phyloP scores from a whole-genome alignment of 306 rosid genomes.

The Hippophae tibetana region DNA sequence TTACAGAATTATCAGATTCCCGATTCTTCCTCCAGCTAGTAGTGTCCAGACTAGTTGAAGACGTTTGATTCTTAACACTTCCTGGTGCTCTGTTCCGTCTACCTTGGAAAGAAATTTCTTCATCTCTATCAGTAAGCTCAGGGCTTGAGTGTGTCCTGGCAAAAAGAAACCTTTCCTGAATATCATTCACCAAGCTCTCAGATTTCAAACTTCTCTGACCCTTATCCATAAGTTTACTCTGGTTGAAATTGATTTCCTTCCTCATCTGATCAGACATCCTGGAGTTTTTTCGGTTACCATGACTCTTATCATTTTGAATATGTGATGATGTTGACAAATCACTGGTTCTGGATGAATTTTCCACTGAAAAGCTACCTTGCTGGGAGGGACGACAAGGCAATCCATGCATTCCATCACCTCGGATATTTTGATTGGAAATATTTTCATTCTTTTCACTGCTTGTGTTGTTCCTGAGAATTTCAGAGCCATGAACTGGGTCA shows the following conservation, averaged over 20 bases:
- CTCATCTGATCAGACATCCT: constrained; percentile 44
- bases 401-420: constrained; percentile 29
- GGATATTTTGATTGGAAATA: constrained; percentile 35
- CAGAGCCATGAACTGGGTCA: constrained; percentile 45
- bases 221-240: constrained; percentile 35
- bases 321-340: constrained; percentile 36
- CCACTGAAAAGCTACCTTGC: constrained; percentile 25
- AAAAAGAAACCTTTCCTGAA: constrained; percentile 64
- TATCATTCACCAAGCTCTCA: constrained; percentile 35
- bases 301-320: constrained; percentile 44
- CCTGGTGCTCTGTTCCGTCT: constrained; percentile 42
- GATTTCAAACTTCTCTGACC: constrained; percentile 40
- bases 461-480: constrained; percentile 32
- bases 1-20: constrained; percentile 40
- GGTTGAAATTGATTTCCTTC: constrained; percentile 39
- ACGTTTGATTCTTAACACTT: constrained; percentile 38
- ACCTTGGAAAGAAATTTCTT: constrained; percentile 64
- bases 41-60: constrained; percentile 42
- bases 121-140: constrained; percentile 77
- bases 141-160: constrained; percentile 98
- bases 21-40: constrained; percentile 46
- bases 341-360: constrained; percentile 32
- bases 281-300: constrained; percentile 39
- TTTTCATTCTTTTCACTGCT: constrained; percentile 37
- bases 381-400: no score